Conservation (phyloP, 2,329 filamentous ascomycete species). For the Beauveria rudraprayagi region DNA sequence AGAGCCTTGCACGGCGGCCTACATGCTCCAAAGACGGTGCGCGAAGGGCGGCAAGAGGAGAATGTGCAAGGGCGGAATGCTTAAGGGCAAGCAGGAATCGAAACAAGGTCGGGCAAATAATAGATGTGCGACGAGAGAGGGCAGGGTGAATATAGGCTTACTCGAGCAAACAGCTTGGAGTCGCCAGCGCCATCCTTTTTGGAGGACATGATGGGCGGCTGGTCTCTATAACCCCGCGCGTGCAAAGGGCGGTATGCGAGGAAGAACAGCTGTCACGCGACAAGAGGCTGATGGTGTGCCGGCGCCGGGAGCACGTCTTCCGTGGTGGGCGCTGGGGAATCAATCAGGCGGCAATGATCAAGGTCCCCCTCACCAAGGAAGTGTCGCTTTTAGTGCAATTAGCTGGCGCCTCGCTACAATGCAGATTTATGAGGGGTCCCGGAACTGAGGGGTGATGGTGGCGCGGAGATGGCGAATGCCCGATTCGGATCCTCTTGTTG, state of each 20-base stretch:
- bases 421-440: background rate
- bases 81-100: background rate
- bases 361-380: background rate
- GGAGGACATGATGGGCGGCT: slow-evolving; percentile 41
- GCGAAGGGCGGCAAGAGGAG: background rate
- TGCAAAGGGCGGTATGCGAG: slow-evolving; percentile 1
- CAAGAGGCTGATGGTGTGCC: slow-evolving; percentile 5
- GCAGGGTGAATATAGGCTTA: slow-evolving; percentile 39
- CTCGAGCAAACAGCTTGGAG: slow-evolving; percentile 98
- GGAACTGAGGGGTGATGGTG: background rate
- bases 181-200: slow-evolving; percentile 63
- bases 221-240: slow-evolving; percentile 9
- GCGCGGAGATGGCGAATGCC: background rate
- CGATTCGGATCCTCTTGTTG: background rate
- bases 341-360: background rate
- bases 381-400: slow-evolving; percentile 6
- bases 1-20: background rate
- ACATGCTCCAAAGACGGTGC: background rate
- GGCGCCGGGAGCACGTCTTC: background rate
- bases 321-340: background rate
- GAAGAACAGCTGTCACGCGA: slow-evolving; percentile 13
- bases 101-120: slow-evolving; percentile 9
- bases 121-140: background rate
- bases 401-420: background rate
- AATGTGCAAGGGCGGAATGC: background rate